phyloP scores from a whole-genome alignment of 345 rosid species.

The Acer saccharum region DNA sequence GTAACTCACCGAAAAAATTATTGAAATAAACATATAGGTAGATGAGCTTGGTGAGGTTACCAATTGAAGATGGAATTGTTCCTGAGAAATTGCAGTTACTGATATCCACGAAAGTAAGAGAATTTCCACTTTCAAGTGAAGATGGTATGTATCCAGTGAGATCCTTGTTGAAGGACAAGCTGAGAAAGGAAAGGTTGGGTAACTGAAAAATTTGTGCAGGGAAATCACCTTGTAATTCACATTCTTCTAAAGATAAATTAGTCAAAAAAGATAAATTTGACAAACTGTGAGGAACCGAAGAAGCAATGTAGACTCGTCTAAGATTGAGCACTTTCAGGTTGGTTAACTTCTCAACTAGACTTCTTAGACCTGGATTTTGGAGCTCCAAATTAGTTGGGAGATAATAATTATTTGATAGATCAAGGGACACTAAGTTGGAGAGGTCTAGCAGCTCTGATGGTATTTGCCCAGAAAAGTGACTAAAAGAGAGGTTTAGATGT shows the following conservation, averaged over 20 bases:
- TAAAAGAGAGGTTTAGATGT: not conserved
- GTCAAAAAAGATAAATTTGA: constrained; percentile 10
- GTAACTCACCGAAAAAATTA: constrained; percentile 14
- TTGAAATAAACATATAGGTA: not conserved
- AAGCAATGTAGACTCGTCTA: not conserved
- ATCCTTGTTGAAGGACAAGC: not conserved
- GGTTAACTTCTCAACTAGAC: constrained; percentile 4
- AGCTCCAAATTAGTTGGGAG: not conserved
- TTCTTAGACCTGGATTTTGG: not conserved
- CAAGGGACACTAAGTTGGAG: constrained; percentile 11
- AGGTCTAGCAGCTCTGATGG: not conserved
- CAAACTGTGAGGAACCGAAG: not conserved
- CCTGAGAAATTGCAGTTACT: not conserved
- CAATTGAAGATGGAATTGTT: not conserved
- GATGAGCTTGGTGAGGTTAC: not conserved
- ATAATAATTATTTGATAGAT: not conserved
- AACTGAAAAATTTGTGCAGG: constrained; percentile 13
- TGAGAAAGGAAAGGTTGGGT: constrained; percentile 4
- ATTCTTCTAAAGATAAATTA: not conserved
- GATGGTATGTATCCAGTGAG: not conserved
- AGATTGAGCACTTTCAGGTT: constrained; percentile 17
- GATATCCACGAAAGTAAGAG: not conserved
- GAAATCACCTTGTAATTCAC: constrained; percentile 6
- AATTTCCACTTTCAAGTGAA: not conserved
- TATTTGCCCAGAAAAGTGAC: not conserved